Evolutionary conservation across 345 rosid genomes (phyloP).

Genomic region (Euphorbia peplus): DNA sequence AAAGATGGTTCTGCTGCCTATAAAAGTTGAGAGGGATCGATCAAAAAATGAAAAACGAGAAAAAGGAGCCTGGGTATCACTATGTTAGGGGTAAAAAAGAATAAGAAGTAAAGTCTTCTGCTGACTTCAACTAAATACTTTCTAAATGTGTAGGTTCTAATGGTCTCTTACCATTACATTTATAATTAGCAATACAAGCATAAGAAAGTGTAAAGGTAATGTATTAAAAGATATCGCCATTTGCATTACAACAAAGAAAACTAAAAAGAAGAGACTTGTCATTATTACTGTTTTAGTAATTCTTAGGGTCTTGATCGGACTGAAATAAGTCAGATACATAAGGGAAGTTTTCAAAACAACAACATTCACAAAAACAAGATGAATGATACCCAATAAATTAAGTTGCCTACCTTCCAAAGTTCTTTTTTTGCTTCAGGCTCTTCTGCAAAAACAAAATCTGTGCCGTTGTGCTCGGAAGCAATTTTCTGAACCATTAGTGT

Average conservation of each 20-base stretch:
- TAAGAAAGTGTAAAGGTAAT: not conserved
- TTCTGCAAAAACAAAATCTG: constrained; percentile 84
- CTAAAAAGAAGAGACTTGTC: not conserved
- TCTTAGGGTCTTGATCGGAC: not conserved
- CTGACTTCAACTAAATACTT: not conserved
- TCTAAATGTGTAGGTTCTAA: not conserved
- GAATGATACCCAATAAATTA: constrained; percentile 8
- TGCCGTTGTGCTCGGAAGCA: constrained; percentile 71
- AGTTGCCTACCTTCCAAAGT: constrained; percentile 73
- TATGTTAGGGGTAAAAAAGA: not conserved
- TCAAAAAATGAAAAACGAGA: not conserved
- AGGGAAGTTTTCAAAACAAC: not conserved
- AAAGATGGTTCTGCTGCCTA: not conserved
- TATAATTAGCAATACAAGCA: constrained; percentile 1
- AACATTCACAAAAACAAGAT: not conserved
- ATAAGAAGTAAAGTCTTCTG: not conserved
- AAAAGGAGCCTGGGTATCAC: not conserved
- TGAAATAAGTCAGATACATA: not conserved
- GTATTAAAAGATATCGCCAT: not conserved
- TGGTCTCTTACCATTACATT: not conserved
- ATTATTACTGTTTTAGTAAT: no score
- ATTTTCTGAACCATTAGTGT: constrained; percentile 78
- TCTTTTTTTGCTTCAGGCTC: constrained; percentile 80
- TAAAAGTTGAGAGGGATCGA: not conserved
- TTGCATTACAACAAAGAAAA: not conserved